phyloP scores from a whole-genome alignment of 164 flowering plant genomes.

The Echeveria elegans region DNA sequence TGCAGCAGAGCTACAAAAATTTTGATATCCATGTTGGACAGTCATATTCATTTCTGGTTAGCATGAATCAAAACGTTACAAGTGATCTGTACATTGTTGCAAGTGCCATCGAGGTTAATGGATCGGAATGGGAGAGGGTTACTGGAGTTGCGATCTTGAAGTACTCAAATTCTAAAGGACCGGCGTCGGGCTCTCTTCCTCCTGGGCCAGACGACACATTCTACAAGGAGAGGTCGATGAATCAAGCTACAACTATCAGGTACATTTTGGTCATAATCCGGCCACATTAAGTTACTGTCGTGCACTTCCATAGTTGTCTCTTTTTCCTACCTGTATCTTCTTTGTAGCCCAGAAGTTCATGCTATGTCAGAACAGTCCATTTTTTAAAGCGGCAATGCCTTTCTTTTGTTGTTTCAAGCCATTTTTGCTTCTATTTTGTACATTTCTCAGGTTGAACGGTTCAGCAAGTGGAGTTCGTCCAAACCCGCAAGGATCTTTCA shows the following conservation, averaged over 20 bases:
- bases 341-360: background rate
- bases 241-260: conserved; percentile 94
- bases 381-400: background rate
- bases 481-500: conserved; percentile 79
- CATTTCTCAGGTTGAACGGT: conserved; percentile 43
- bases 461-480: conserved; percentile 83
- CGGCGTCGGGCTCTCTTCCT: conserved; percentile 88
- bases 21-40: conserved; percentile 98
- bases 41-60: conserved; percentile 84
- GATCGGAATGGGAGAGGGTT: conserved; percentile 19
- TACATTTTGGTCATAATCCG: conserved; percentile 11
- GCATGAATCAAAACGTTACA: conserved; percentile 83
- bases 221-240: conserved; percentile 64
- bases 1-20: conserved; percentile 74
- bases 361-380: background rate
- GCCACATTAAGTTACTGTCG: background rate
- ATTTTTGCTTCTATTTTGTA: background rate
- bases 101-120: conserved; percentile 63
- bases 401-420: background rate
- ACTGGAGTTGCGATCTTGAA: conserved; percentile 82
- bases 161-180: conserved; percentile 79
- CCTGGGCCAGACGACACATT: conserved; percentile 57
- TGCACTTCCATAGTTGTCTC: background rate
- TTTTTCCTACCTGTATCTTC: background rate
- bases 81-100: conserved; percentile 89